Percentiles rank a stretch among this genome's conserved stretches.
phyloP scores from a whole-genome alignment of 2,329 filamentous ascomycete genomes.

The Huntiella omanensis region DNA sequence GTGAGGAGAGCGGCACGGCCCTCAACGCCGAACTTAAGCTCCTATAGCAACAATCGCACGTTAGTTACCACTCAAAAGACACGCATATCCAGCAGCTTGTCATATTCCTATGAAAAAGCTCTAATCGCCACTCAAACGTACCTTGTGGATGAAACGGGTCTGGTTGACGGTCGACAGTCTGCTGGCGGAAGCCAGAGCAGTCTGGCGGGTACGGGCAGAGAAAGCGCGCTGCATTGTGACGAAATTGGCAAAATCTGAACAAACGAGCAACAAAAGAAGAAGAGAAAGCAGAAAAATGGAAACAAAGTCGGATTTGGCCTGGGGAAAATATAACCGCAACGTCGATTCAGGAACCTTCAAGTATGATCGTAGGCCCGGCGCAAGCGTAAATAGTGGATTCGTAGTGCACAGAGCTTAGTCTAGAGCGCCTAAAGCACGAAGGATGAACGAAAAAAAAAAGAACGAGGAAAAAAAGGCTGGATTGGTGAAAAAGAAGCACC shows the following conservation, averaged over 20 bases:
- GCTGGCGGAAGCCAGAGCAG: conserved; percentile 54
- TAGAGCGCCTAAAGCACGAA: conserved; percentile 12
- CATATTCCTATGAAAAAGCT: not conserved
- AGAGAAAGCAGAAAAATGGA: conserved; percentile 14
- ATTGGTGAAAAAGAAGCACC: conserved; percentile 8
- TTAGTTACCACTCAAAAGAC: not conserved
- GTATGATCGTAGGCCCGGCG: no score
- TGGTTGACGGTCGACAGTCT: conserved; percentile 57
- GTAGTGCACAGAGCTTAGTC: conserved; percentile 10
- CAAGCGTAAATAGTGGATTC: not conserved
- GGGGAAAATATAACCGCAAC: no score
- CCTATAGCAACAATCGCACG: conserved; percentile 31
- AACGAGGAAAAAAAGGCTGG: conserved; percentile 4
- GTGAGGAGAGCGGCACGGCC: conserved; percentile 71
- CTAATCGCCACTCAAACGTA: conserved; percentile 22
- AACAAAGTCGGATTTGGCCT: conserved; percentile 7
- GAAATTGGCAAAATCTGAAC: conserved; percentile 13
- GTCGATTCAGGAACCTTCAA: no score
- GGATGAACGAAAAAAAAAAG: conserved; percentile 11
- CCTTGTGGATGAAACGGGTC: conserved; percentile 95
- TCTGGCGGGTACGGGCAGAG: conserved; percentile 60
- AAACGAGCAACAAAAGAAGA: conserved; percentile 13
- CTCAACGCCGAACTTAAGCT: conserved; percentile 96
- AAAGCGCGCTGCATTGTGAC: conserved; percentile 88
- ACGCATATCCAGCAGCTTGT: no score